These are phyloP conservation scores for Toxicodendron radicans DNA, from an alignment of 345 rosid genomes.

Conservation along the genomic window DNA sequence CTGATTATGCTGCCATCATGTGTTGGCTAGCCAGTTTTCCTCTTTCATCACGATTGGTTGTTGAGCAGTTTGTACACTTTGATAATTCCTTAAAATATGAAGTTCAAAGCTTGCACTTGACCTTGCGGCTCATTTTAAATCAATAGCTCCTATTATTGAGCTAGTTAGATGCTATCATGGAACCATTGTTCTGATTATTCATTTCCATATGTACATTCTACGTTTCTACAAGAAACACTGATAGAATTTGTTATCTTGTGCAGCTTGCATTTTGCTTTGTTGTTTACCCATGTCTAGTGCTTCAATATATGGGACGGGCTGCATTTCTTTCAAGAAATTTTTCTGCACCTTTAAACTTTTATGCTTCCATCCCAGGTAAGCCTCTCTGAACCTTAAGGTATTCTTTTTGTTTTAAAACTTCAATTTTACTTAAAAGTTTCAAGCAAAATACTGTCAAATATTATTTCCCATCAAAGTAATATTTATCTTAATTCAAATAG, in stretches of 20 bases:
- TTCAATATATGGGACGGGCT: constrained; percentile 98
- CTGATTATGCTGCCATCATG: neutral
- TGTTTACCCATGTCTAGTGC: constrained; percentile 89
- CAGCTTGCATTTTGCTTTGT: constrained; percentile 78
- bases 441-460: neutral
- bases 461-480: neutral
- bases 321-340: constrained; percentile 87
- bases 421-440: neutral
- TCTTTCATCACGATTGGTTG: neutral
- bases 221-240: constrained; percentile 5
- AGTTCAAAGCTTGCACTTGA: neutral
- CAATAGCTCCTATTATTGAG: neutral
- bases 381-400: neutral
- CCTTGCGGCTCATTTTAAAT: neutral
- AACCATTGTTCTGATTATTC: neutral
- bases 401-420: neutral
- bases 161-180: neutral
- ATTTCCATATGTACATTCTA: neutral
- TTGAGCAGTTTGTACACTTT: neutral
- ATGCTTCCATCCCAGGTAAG: constrained; percentile 87
- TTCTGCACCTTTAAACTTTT: constrained; percentile 65
- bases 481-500: neutral
- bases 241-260: constrained; percentile 27
- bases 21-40: neutral
- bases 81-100: neutral